Percentiles rank a stretch among this genome's conserved stretches.
These are phyloP conservation scores for Haplosporangium gracile DNA, from an alignment of 192 early-diverging fungal genomes.

Conservation along the genomic window DNA sequence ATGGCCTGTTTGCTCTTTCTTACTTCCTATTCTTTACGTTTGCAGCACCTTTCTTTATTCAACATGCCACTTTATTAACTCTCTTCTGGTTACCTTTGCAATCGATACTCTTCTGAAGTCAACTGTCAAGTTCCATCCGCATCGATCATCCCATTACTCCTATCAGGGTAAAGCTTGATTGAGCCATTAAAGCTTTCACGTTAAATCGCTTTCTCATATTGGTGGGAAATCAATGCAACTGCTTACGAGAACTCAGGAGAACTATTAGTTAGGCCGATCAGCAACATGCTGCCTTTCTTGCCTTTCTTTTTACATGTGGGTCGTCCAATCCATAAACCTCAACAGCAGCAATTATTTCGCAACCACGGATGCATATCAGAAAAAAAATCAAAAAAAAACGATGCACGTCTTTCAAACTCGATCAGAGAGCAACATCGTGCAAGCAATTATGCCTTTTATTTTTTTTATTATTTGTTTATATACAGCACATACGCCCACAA, in stretches of 20 bases:
- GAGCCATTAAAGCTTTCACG: background rate
- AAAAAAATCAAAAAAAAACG: no score
- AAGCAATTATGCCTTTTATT: background rate
- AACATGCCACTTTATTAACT: background rate
- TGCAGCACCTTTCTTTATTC: background rate
- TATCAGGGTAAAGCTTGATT: background rate
- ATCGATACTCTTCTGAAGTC: background rate
- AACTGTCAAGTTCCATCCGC: background rate
- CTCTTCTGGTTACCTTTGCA: background rate
- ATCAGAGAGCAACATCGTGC: background rate
- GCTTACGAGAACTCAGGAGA: background rate
- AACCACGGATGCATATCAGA: background rate
- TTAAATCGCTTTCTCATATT: background rate
- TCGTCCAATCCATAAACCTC: background rate
- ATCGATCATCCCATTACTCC: background rate
- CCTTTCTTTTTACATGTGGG: background rate
- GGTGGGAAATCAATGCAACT: background rate
- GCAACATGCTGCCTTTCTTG: background rate
- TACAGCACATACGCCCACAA: background rate
- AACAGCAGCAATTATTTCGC: background rate
- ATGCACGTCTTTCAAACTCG: background rate
- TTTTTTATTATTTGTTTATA: background rate
- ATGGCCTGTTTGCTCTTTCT: slow-evolving; percentile 1
- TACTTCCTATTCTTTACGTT: background rate
- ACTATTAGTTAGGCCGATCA: background rate